A percentile compares a stretch with the other conserved stretches of the same genome.
Conservation (phyloP, 2,329 filamentous ascomycete species). For the Pseudogymnoascus sp. region DNA sequence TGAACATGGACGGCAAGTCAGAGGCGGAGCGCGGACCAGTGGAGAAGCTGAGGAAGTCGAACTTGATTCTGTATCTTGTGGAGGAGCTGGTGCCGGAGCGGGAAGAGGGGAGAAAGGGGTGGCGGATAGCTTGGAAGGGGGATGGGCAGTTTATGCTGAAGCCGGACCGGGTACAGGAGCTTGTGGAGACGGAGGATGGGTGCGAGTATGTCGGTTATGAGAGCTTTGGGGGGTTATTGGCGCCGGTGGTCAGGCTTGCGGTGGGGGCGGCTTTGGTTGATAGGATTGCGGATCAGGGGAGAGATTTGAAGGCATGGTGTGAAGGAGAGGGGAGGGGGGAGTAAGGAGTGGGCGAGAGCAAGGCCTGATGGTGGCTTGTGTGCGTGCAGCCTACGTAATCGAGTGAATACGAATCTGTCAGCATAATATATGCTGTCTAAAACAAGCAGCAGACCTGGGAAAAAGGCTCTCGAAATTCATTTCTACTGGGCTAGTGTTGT, state of each 20-base stretch:
- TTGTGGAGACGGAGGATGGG: conserved; percentile 32
- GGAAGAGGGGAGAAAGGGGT: conserved; percentile 27
- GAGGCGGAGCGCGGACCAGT: conserved; percentile 11
- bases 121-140: conserved; percentile 34
- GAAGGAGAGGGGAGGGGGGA: conserved; percentile 13
- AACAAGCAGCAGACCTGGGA: background rate
- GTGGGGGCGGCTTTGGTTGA: conserved; percentile 28
- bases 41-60: conserved; percentile 6
- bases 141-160: conserved; percentile 28
- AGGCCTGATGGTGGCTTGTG: background rate
- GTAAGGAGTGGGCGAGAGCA: background rate
- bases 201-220: conserved; percentile 38
- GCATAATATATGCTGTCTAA: background rate
- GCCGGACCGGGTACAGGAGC: conserved; percentile 37
- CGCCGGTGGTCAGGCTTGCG: conserved; percentile 27
- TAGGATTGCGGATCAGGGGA: conserved; percentile 33
- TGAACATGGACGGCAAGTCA: conserved; percentile 18
- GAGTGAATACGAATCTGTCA: background rate
- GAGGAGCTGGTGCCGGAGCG: conserved; percentile 9
- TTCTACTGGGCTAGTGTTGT: background rate
- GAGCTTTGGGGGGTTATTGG: conserved; percentile 37
- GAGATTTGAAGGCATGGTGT: conserved; percentile 31
- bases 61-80: background rate
- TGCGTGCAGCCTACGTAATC: background rate
- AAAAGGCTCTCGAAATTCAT: background rate